Conservation (phyloP, 108 stramenopile genomes). For the Fistulifera pelliculosa region DNA sequence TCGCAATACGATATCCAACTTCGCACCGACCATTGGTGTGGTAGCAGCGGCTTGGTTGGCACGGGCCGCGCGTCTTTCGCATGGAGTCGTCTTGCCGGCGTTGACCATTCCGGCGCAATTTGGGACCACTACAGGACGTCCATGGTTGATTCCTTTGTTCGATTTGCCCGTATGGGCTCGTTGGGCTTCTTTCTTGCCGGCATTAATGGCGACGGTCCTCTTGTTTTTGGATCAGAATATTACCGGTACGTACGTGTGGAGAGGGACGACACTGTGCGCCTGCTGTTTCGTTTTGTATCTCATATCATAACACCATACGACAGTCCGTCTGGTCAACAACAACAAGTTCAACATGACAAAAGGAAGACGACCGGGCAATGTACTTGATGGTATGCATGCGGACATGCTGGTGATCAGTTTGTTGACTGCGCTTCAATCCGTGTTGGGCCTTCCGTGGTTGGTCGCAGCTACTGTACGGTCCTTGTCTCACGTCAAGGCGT, state of each 20-base stretch:
- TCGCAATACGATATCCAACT: slow-evolving; percentile 64
- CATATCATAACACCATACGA: too few relatives aligned
- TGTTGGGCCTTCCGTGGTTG: slow-evolving; percentile 79
- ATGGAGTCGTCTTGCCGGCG: slow-evolving; percentile 47
- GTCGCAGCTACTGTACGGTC: slow-evolving; percentile 77
- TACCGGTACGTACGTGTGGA: slow-evolving; percentile 12
- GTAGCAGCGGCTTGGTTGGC: slow-evolving; percentile 43
- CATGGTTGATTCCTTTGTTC: slow-evolving; percentile 65
- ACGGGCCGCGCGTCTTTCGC: slow-evolving; percentile 38
- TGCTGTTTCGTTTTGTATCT: too few relatives aligned
- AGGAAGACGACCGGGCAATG: slow-evolving; percentile 38
- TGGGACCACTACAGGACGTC: slow-evolving; percentile 61
- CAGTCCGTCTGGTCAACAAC: slow-evolving; percentile 55
- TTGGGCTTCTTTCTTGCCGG: slow-evolving; percentile 65
- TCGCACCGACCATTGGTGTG: slow-evolving; percentile 74
- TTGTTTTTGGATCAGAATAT: slow-evolving; percentile 72
- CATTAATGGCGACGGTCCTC: slow-evolving; percentile 69
- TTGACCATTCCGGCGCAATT: slow-evolving; percentile 59
- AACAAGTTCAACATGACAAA: slow-evolving; percentile 69
- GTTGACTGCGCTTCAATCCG: slow-evolving; percentile 50
- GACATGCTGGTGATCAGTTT: slow-evolving; percentile 70
- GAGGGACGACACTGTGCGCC: not conserved
- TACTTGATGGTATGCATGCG: slow-evolving; percentile 73
- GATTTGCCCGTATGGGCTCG: slow-evolving; percentile 70
- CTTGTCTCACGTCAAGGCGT: slow-evolving; percentile 64